These are phyloP conservation scores for Cyclanthera cordifolia DNA, from an alignment of 306 rosid genomes.

Conservation along the genomic window DNA sequence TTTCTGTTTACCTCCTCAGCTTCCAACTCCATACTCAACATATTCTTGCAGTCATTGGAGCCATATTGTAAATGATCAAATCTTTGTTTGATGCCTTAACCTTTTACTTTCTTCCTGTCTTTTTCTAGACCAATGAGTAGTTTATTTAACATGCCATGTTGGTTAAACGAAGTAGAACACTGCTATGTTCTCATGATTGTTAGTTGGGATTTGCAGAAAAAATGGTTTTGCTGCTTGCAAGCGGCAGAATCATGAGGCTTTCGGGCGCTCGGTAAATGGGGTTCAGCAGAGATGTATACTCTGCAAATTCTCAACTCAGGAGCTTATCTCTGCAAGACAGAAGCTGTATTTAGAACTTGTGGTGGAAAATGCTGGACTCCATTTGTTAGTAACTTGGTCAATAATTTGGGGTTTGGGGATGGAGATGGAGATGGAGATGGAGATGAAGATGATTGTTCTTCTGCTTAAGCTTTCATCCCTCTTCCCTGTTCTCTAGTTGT, in stretches of 20 bases:
- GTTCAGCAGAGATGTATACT: constrained; percentile 1
- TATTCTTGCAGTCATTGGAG: not conserved
- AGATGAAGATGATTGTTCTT: not conserved
- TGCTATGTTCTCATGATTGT: constrained; percentile 1
- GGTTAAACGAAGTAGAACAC: not conserved
- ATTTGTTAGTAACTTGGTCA: constrained; percentile 4
- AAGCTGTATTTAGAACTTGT: constrained; percentile 13
- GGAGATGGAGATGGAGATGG: not conserved
- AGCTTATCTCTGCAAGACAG: not conserved
- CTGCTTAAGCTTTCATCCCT: constrained; percentile 3
- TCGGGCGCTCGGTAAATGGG: not conserved
- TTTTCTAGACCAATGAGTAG: not conserved
- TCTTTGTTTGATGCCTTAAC: too few species aligned
- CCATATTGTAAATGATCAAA: not conserved
- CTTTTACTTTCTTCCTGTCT: too few species aligned
- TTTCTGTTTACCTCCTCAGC: not conserved
- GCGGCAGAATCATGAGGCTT: constrained; percentile 39
- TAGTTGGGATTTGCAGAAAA: constrained; percentile 33
- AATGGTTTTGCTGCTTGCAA: constrained; percentile 74
- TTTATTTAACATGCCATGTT: not conserved
- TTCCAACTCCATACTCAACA: not conserved
- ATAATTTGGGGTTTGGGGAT: constrained; percentile 9
- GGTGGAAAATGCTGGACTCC: constrained; percentile 13
- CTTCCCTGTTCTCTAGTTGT: not conserved
- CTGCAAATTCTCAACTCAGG: not conserved